Percentiles rank a stretch among this genome's conserved stretches.
Evolutionary conservation across 225 moss, liverwort and hornwort species (phyloP).

Genomic region (Pleurozium schreberi): DNA sequence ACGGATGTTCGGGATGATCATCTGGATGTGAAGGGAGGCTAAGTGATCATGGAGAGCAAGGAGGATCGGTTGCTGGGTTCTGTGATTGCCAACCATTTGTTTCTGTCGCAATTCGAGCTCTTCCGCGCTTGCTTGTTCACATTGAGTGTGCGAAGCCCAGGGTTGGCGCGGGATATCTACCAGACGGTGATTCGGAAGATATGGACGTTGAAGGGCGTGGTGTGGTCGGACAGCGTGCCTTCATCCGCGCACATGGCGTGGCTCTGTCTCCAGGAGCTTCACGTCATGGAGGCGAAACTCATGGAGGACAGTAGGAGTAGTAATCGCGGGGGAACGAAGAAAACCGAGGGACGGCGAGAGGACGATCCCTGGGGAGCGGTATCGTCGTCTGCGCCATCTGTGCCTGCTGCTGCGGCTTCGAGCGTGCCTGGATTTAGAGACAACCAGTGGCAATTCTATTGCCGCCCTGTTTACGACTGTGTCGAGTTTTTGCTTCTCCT

Average conservation of each 20-base stretch:
- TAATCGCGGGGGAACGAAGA: not conserved
- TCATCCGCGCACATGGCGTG: slow-evolving; percentile 88
- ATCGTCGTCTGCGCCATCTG: not conserved
- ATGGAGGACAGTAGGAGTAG: not conserved
- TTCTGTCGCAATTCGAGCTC: slow-evolving; percentile 84
- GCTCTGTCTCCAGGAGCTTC: slow-evolving; percentile 90
- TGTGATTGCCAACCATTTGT: slow-evolving; percentile 77
- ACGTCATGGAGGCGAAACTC: slow-evolving; percentile 47
- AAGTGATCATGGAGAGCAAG: slow-evolving; percentile 57
- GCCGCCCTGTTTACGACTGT: slow-evolving; percentile 60
- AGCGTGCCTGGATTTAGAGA: slow-evolving; percentile 26
- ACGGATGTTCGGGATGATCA: not conserved
- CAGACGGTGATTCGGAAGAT: slow-evolving; percentile 64
- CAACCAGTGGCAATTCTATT: slow-evolving; percentile 35
- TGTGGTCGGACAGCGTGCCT: slow-evolving; percentile 85
- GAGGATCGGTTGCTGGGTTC: slow-evolving; percentile 70
- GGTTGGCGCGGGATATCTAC: slow-evolving; percentile 52
- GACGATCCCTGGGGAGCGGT: slow-evolving; percentile 19
- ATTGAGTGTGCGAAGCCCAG: slow-evolving; percentile 53
- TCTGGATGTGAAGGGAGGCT: not conserved
- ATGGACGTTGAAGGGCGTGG: slow-evolving; percentile 63
- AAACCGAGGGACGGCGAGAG: slow-evolving; percentile 3
- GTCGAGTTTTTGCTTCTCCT: slow-evolving; percentile 76
- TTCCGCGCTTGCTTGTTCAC: slow-evolving; percentile 80
- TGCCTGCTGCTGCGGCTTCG: not conserved